Conservation (phyloP, 306 rosid species). For the Lathyrus aphaca region DNA sequence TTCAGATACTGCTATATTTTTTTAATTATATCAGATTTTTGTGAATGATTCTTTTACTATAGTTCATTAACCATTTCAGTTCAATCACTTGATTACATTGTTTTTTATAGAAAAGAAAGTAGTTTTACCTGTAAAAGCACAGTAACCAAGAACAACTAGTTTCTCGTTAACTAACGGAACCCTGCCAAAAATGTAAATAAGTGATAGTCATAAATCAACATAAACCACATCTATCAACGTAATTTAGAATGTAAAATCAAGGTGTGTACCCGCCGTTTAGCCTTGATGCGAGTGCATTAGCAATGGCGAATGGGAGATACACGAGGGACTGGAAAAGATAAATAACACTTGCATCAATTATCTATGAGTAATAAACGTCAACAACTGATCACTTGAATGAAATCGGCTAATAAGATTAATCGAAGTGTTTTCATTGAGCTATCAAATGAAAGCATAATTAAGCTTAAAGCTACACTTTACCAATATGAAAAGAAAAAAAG, state of each 20-base stretch:
- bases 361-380: background rate
- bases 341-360: slow-evolving; percentile 34
- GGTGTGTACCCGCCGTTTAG: slow-evolving; percentile 77
- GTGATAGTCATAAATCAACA: slow-evolving; percentile 29
- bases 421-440: background rate
- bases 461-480: slow-evolving; percentile 4
- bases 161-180: slow-evolving; percentile 77
- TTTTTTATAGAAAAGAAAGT: background rate
- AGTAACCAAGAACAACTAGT: slow-evolving; percentile 79
- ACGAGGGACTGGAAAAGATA: slow-evolving; percentile 66
- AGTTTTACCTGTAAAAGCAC: slow-evolving; percentile 66
- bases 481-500: background rate
- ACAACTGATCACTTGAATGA: slow-evolving; percentile 9
- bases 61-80: too few species aligned
- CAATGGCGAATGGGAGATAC: slow-evolving; percentile 90
- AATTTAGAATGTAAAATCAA: slow-evolving; percentile 31
- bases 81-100: background rate
- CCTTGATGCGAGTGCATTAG: slow-evolving; percentile 82
- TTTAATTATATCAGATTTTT: background rate
- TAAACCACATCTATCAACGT: background rate
- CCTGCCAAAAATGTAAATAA: slow-evolving; percentile 51
- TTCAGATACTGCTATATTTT: background rate
- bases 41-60: too few species aligned
- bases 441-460: background rate
- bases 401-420: slow-evolving; percentile 8